Conservation (phyloP, 148 eudicot genomes). For the Nepenthes gracilis region DNA sequence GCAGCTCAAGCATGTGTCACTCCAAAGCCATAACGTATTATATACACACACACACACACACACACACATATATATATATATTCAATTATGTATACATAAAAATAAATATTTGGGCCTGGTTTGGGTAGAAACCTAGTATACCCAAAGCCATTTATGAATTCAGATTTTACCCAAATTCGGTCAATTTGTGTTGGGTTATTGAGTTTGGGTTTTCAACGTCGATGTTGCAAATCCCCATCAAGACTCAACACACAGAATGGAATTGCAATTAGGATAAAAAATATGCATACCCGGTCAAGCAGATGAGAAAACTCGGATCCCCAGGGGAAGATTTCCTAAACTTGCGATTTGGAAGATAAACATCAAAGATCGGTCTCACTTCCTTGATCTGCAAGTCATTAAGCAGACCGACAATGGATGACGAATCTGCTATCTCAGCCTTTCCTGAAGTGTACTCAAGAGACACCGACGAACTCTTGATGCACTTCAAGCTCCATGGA, state of each 20-base stretch:
- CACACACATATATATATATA: too few species aligned
- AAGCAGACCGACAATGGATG: slow-evolving; percentile 25
- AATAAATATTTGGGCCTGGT: too few species aligned
- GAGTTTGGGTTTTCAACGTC: too few species aligned
- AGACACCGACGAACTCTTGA: slow-evolving; percentile 12
- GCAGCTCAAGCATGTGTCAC: too few species aligned
- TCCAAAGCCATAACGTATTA: too few species aligned
- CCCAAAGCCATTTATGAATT: too few species aligned
- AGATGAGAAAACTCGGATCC: slow-evolving; percentile 54
- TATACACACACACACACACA: too few species aligned
- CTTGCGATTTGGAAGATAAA: slow-evolving; percentile 78
- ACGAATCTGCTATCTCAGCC: slow-evolving; percentile 7
- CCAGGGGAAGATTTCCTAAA: slow-evolving; percentile 86
- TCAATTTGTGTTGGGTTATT: too few species aligned
- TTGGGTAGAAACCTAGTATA: too few species aligned
- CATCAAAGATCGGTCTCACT: slow-evolving; percentile 52
- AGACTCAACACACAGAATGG: not conserved
- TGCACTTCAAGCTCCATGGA: slow-evolving; percentile 56
- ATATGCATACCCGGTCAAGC: slow-evolving; percentile 43
- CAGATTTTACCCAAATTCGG: too few species aligned
- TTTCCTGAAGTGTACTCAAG: slow-evolving; percentile 13
- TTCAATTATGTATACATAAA: too few species aligned
- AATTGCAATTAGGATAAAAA: not conserved
- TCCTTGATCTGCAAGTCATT: slow-evolving; percentile 37
- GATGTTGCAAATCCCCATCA: too few species aligned